Evolutionary conservation across 192 early-diverging fungal genomes (phyloP), one percentile per base, ranked within the genome.

Genomic region (Haplosporangium gracile): DNA sequence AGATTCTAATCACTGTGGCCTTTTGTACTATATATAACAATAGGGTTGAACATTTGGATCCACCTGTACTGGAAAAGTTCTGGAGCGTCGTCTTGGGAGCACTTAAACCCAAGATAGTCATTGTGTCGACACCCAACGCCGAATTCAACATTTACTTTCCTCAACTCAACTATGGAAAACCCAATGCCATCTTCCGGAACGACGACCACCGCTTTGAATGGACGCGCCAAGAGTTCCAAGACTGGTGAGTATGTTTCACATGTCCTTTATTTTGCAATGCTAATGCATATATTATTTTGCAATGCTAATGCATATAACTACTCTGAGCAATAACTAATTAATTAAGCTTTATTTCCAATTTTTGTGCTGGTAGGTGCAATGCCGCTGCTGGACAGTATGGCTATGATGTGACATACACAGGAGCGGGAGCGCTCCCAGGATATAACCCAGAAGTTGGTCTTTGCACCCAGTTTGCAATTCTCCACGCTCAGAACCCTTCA

Each of bases 121-220:
- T 96, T 53, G 93, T 95, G 6, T 93, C 95, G 4, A 96, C 95
- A 36, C 95, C 95, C 5, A 99, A 99, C 81, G 95, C 93, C 32
- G 98, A 99, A 83, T 99, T 97, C 88, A 99, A 99, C 80, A 89
- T 95, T 45, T 88, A 96, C 79, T 99, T 98, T 79, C 94, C 95
- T 0, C 79, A 93, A 9, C 92, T 98, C 72, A 88, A 88, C 38
- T 96, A 96, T 83, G 96, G 95, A 47, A 94, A 93, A 15, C 88
- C 89, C 1, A 83, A 93, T 0, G 82, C 93, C 8, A 81, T 68
- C 20, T 92, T 97, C 68, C 91, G 98, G 43, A 93, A 98, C 81
- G 91, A 90, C 49, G 98, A 99, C 88, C 98, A 99, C 88, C 94
- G 93, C 70, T 99, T 98, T 88, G 98, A 99, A 89, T 99, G 98